Percentiles rank a stretch among this genome's conserved stretches.
These are phyloP conservation scores for Wickerhamiella occidentalis DNA, from an alignment of 805 yeast genomes.

Conservation along the genomic window DNA sequence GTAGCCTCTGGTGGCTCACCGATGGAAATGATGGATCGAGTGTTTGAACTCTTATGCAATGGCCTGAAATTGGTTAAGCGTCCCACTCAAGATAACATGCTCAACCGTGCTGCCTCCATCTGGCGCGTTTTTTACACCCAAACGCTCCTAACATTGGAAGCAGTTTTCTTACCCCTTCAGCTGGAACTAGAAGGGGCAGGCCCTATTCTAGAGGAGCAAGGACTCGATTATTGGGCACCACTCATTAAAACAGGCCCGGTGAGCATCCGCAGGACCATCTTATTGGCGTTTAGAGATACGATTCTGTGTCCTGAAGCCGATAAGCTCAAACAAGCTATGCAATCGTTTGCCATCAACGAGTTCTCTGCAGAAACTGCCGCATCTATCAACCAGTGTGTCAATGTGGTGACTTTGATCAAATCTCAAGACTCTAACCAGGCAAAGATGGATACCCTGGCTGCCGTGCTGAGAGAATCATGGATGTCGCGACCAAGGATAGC, in stretches of 20 bases:
- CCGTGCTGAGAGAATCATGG: slow-evolving; percentile 22
- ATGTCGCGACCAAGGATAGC: slow-evolving; percentile 22
- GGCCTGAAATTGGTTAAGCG: slow-evolving; percentile 29
- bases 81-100: slow-evolving; percentile 21
- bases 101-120: slow-evolving; percentile 28
- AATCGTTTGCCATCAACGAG: slow-evolving; percentile 15
- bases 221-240: slow-evolving; percentile 29
- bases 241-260: slow-evolving; percentile 17
- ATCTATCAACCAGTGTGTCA: slow-evolving; percentile 48
- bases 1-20: slow-evolving; percentile 30
- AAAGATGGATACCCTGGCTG: slow-evolving; percentile 42
- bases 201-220: slow-evolving; percentile 30
- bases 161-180: slow-evolving; percentile 50
- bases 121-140: slow-evolving; percentile 50
- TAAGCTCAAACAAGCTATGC: slow-evolving; percentile 19
- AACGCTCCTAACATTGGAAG: slow-evolving; percentile 46
- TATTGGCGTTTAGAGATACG: slow-evolving; percentile 29
- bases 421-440: slow-evolving; percentile 45
- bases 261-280: slow-evolving; percentile 24
- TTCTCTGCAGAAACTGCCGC: slow-evolving; percentile 19
- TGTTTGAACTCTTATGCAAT: slow-evolving; percentile 34
- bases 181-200: slow-evolving; percentile 37
- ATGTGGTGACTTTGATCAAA: slow-evolving; percentile 41
- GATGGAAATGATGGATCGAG: slow-evolving; percentile 32
- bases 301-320: slow-evolving; percentile 26